Evolutionary conservation across 306 rosid species (phyloP), one percentile per base, ranked within the genome.

Genomic region (Dryas octopetala): DNA sequence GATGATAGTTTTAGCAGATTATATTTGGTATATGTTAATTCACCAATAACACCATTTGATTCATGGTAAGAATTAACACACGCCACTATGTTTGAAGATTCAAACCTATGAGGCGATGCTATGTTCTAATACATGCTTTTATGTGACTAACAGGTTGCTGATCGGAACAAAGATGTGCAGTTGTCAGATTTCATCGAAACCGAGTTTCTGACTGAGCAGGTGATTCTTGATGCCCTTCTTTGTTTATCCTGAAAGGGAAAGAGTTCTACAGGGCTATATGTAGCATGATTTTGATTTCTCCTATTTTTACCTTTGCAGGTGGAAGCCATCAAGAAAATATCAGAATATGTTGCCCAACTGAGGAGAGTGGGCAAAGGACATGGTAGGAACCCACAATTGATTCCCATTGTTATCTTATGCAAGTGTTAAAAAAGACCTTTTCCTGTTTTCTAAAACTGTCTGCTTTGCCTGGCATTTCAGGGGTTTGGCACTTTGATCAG

Each of bases 401-500:
- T 9, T n/a, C 76, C 1, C 19, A 9, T 41, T 53, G 40, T 5
- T 32, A 17, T 61, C 53, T 66, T 17, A 55, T 47, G 44, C 3
- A 32, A 32, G 38, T 32, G 2, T 32, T 32, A 32, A 32, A 32
- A 32, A 32, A 1, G n/a, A 19, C 52, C 63, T 67, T 62, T 17
- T 49, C n/a, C 14, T 23, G 75, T 59, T 76, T 62, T 26, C 59
- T 74, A 46, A 73, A 1, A 12, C 53, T n/a, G 52, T 44, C 4
- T 62, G 44, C 5, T 62, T 62, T 64, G 54, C 16, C 68, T 46
- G 4, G 40, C 12, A 41, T 79, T 80, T 58, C 92, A 96, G 99
- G 99, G 83, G 93, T 87, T 9, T 96, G 99, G 99, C 99, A 92
- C 86, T 92, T 96, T 14, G 92, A 96, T 85, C 99, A 92, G 92